Conservation (phyloP, 2,329 filamentous ascomycete species). For the Fusarium kyushuense region DNA sequence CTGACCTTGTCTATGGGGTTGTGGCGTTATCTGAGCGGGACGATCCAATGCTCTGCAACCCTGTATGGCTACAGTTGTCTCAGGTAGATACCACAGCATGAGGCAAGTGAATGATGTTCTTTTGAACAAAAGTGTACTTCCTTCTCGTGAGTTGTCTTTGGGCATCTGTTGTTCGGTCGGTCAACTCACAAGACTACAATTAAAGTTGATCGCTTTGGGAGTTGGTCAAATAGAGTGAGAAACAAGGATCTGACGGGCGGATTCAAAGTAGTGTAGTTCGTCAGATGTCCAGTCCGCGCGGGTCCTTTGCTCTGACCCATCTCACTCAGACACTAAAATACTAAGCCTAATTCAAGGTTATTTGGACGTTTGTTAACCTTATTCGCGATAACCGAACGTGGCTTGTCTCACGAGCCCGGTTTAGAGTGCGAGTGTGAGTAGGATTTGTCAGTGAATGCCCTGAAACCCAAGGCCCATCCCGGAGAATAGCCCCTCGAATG, state of each 20-base stretch:
- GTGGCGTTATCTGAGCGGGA: slow-evolving; percentile 6
- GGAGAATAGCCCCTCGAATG: slow-evolving; percentile 33
- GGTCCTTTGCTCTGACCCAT: not conserved
- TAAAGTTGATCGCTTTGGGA: too few relatives aligned
- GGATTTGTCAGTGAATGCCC: not conserved
- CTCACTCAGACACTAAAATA: not conserved
- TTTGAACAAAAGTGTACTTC: not conserved
- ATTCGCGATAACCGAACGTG: slow-evolving; percentile 31
- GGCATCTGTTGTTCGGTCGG: slow-evolving; percentile 3
- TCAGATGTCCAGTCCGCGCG: slow-evolving; percentile 10
- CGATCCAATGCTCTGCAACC: slow-evolving; percentile 4
- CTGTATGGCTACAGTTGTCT: slow-evolving; percentile 1
- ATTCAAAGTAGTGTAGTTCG: slow-evolving; percentile 10
- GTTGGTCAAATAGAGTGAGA: not conserved
- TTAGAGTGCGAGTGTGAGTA: not conserved
- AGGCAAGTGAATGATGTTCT: not conserved
- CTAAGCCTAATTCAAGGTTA: slow-evolving; percentile 23
- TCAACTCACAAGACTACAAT: not conserved
- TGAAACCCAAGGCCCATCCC: slow-evolving; percentile 19
- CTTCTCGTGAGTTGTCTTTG: not conserved
- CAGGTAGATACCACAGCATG: slow-evolving; percentile 6
- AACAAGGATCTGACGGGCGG: not conserved
- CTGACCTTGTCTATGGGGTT: not conserved
- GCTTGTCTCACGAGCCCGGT: slow-evolving; percentile 31
- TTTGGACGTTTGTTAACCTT: slow-evolving; percentile 14